Percentiles rank a stretch among this genome's conserved stretches.
Conservation (phyloP, 257 asterid species). For the Verbena officinalis region DNA sequence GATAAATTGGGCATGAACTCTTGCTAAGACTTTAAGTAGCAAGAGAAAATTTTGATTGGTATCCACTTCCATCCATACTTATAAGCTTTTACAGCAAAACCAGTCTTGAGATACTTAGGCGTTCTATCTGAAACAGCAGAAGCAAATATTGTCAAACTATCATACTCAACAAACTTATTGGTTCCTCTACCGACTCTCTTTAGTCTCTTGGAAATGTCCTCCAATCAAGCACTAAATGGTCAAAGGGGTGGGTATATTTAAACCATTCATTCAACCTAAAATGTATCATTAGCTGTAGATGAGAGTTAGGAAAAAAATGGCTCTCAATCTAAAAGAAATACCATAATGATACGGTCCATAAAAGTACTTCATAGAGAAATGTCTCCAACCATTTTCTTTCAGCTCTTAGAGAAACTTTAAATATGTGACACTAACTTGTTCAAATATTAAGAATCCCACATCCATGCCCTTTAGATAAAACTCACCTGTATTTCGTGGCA, state of each 20-base stretch:
- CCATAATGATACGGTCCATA: background rate
- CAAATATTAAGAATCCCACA: conserved; percentile 3
- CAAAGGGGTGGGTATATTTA: too few relatives aligned
- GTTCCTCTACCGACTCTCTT: too few relatives aligned
- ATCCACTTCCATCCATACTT: too few relatives aligned
- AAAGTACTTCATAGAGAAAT: conserved; percentile 2
- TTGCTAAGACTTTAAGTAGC: too few relatives aligned
- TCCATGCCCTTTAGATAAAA: background rate
- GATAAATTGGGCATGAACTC: too few relatives aligned
- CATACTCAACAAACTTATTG: too few relatives aligned
- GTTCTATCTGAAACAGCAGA: too few relatives aligned
- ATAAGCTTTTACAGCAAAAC: background rate
- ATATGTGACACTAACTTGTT: conserved; percentile 4
- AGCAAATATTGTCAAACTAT: too few relatives aligned
- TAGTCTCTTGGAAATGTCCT: too few relatives aligned
- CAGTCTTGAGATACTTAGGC: too few relatives aligned
- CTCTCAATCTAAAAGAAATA: conserved; percentile 2
- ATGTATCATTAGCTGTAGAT: background rate
- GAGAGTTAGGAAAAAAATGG: background rate
- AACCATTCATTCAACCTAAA: background rate
- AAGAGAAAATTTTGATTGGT: too few relatives aligned
- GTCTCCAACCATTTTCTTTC: conserved; percentile 1
- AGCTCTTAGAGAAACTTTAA: background rate
- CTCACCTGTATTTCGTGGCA: conserved; percentile 72
- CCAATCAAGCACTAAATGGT: too few relatives aligned